These are phyloP conservation scores for Alternaria longipes DNA, from an alignment of 2,329 filamentous ascomycete genomes.

Conservation along the genomic window DNA sequence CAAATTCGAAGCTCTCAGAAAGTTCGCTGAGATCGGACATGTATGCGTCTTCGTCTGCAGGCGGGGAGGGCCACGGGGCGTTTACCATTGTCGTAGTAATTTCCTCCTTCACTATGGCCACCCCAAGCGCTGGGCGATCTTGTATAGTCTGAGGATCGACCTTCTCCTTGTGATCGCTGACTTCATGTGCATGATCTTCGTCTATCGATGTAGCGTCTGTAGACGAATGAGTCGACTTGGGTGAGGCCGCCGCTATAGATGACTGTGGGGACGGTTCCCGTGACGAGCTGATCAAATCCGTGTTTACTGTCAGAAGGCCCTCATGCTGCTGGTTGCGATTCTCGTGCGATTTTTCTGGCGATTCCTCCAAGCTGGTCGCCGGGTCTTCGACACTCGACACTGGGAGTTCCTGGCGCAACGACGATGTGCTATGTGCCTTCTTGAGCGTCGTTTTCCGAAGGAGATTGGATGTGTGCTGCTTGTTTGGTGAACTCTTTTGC, in stretches of 20 bases:
- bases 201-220: slow-evolving; percentile 52
- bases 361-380: slow-evolving; percentile 24
- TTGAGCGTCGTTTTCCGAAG: slow-evolving; percentile 40
- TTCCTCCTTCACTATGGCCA: slow-evolving; percentile 42
- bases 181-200: slow-evolving; percentile 34
- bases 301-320: slow-evolving; percentile 39
- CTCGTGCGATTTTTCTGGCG: slow-evolving; percentile 31
- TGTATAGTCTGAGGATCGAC: slow-evolving; percentile 34
- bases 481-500: slow-evolving; percentile 23
- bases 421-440: slow-evolving; percentile 46
- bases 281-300: slow-evolving; percentile 42
- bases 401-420: slow-evolving; percentile 41
- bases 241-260: slow-evolving; percentile 37
- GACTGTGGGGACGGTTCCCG: slow-evolving; percentile 43
- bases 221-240: slow-evolving; percentile 45
- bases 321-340: slow-evolving; percentile 47
- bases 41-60: slow-evolving; percentile 41
- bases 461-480: slow-evolving; percentile 23
- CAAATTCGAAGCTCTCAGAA: slow-evolving; percentile 50
- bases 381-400: slow-evolving; percentile 47
- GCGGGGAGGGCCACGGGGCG: slow-evolving; percentile 40
- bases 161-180: slow-evolving; percentile 29
- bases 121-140: slow-evolving; percentile 37
- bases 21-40: slow-evolving; percentile 53
- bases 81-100: slow-evolving; percentile 40